Conservation (phyloP, 768 basidiomycete genomes). For the Tricholoma flavovirens region DNA sequence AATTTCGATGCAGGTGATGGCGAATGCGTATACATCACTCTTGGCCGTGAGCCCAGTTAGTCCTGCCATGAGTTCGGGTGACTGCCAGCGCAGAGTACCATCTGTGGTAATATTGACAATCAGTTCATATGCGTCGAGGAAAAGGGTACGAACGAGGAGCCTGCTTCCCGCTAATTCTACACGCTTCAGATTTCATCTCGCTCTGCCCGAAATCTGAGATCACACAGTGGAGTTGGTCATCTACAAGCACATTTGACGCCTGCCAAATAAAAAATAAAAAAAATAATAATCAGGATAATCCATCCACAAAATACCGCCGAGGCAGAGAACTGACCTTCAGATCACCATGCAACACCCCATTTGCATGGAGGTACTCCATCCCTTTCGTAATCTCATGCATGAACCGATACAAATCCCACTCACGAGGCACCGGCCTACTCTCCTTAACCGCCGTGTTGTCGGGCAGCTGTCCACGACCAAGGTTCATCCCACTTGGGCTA, state of each 20-base stretch:
- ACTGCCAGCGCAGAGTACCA: constrained; percentile 67
- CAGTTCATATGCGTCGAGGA: background rate
- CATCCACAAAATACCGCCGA: background rate
- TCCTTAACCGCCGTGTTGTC: too few relatives aligned
- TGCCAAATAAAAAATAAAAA: constrained; percentile 10
- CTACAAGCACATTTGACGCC: constrained; percentile 75
- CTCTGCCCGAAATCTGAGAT: constrained; percentile 83
- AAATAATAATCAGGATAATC: background rate
- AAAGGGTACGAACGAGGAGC: constrained; percentile 33
- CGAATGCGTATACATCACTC: constrained; percentile 66
- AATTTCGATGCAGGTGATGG: constrained; percentile 60
- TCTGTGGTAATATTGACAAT: too few relatives aligned
- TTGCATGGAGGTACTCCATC: constrained; percentile 73
- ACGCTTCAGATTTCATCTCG: constrained; percentile 71
- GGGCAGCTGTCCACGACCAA: too few relatives aligned
- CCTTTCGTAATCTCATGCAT: constrained; percentile 74
- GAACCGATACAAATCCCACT: constrained; percentile 48
- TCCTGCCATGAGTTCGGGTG: constrained; percentile 60
- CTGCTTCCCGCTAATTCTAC: constrained; percentile 47
- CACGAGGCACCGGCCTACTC: constrained; percentile 17
- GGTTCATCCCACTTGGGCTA: too few relatives aligned
- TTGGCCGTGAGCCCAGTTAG: constrained; percentile 37
- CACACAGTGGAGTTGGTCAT: constrained; percentile 59
- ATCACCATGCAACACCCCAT: constrained; percentile 73
- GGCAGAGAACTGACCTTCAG: constrained; percentile 63